Conservation (phyloP, 345 rosid species). For the Citrus sp. region DNA sequence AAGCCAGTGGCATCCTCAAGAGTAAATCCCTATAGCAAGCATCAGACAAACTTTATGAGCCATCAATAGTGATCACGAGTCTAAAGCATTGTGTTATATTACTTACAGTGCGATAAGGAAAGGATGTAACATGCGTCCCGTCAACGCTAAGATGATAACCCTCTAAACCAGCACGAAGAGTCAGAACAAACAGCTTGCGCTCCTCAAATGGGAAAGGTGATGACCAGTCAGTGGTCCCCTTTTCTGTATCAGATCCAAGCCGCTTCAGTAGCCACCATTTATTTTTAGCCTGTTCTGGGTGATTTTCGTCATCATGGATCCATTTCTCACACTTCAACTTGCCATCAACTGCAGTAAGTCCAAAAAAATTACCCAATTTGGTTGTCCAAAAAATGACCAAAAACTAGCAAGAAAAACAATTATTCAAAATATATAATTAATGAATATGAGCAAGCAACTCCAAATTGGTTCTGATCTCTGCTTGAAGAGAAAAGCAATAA, state of each 20-base stretch:
- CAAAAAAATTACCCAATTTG: slow-evolving; percentile 14
- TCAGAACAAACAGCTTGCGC: slow-evolving; percentile 78
- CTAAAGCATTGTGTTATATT: background rate
- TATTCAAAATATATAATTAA: background rate
- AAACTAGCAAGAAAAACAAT: background rate
- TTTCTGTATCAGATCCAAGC: slow-evolving; percentile 64
- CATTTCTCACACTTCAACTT: slow-evolving; percentile 93
- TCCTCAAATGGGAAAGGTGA: slow-evolving; percentile 82
- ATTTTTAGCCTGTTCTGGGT: slow-evolving; percentile 63
- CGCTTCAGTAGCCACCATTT: slow-evolving; percentile 81
- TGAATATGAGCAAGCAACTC: background rate
- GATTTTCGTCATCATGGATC: slow-evolving; percentile 74
- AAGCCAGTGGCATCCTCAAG: slow-evolving; percentile 98
- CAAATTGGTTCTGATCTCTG: background rate
- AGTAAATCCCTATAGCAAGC: slow-evolving; percentile 66
- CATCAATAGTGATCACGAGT: slow-evolving; percentile 11
- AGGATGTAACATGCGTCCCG: slow-evolving; percentile 89
- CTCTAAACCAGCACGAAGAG: slow-evolving; percentile 88
- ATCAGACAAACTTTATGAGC: slow-evolving; percentile 20
- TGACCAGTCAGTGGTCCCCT: slow-evolving; percentile 82
- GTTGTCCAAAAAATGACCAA: background rate
- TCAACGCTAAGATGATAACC: slow-evolving; percentile 87
- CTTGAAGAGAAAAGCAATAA: background rate
- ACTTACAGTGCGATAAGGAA: slow-evolving; percentile 93
- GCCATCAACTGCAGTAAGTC: slow-evolving; percentile 68